phyloP scores from a whole-genome alignment of 805 yeast species.

The Ogataea saltuana region DNA sequence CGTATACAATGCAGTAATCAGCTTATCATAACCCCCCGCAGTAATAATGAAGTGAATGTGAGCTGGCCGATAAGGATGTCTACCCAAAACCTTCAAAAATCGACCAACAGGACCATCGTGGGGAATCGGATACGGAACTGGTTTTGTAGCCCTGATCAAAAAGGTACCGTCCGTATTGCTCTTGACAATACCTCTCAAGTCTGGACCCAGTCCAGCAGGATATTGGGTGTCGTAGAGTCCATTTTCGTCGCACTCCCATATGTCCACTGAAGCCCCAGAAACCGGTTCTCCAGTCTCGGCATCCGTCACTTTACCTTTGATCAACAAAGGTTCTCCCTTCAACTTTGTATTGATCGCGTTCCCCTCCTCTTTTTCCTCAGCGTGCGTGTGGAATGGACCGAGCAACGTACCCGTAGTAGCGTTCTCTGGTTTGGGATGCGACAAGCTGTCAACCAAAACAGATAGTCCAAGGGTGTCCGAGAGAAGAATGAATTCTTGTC shows the following conservation, averaged over 20 bases:
- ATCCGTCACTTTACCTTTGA: constrained; percentile 7
- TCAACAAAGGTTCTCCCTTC: constrained; percentile 11
- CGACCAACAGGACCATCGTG: constrained; percentile 15
- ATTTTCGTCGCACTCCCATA: constrained; percentile 16
- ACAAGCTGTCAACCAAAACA: constrained; percentile 12
- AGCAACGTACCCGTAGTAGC: constrained; percentile 13
- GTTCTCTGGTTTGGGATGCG: constrained; percentile 11
- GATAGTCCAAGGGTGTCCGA: constrained; percentile 11
- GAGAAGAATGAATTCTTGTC: constrained; percentile 13
- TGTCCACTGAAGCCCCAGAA: constrained; percentile 8
- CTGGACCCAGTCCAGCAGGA: constrained; percentile 8
- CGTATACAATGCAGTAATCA: constrained; percentile 11
- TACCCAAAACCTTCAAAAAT: constrained; percentile 7
- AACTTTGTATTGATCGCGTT: constrained; percentile 2
- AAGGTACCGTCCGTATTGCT: constrained; percentile 6
- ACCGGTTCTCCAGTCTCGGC: constrained; percentile 8
- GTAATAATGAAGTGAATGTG: constrained; percentile 12
- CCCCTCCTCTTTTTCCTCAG: constrained; percentile 10
- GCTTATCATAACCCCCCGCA: constrained; percentile 10
- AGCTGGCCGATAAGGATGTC: constrained; percentile 15
- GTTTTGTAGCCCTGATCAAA: constrained; percentile 11
- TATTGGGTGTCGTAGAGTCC: constrained; percentile 15
- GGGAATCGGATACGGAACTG: constrained; percentile 16
- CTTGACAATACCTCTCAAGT: constrained; percentile 11
- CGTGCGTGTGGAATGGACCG: constrained; percentile 14